A percentile compares a stretch with the other conserved stretches of the same genome.
These are phyloP conservation scores for Amanita subjunquillea DNA, from an alignment of 768 basidiomycete genomes.

Conservation along the genomic window DNA sequence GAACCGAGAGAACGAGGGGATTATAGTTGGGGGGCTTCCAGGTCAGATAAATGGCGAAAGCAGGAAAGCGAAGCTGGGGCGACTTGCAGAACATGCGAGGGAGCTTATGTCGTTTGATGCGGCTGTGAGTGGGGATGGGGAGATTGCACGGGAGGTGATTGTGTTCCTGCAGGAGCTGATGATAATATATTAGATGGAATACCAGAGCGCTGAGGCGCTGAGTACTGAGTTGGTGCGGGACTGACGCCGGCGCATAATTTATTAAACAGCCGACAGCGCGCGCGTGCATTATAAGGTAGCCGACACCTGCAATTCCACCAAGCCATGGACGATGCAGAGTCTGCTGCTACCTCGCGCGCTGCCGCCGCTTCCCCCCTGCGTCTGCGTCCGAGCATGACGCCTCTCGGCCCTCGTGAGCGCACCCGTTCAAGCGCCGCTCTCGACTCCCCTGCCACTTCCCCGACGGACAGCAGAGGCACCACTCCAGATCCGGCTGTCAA, in stretches of 20 bases:
- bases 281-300: too few species aligned
- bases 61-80: conserved; percentile 17
- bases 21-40: conserved; percentile 22
- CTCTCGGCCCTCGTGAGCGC: not conserved
- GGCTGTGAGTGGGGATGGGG: conserved; percentile 11
- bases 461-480: not conserved
- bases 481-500: not conserved
- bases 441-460: not conserved
- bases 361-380: not conserved
- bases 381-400: not conserved
- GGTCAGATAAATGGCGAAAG: conserved; percentile 1
- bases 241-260: too few species aligned
- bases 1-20: conserved; percentile 22
- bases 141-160: conserved; percentile 38
- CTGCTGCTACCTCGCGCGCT: not conserved
- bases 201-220: too few species aligned
- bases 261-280: too few species aligned
- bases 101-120: conserved; percentile 40
- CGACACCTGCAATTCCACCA: too few species aligned
- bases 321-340: not conserved
- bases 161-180: conserved; percentile 37
- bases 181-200: not conserved
- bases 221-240: too few species aligned
- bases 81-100: conserved; percentile 31
- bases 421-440: not conserved